Evolutionary conservation across 305 asterid species (phyloP).

Genomic region (Rubia balearica): DNA sequence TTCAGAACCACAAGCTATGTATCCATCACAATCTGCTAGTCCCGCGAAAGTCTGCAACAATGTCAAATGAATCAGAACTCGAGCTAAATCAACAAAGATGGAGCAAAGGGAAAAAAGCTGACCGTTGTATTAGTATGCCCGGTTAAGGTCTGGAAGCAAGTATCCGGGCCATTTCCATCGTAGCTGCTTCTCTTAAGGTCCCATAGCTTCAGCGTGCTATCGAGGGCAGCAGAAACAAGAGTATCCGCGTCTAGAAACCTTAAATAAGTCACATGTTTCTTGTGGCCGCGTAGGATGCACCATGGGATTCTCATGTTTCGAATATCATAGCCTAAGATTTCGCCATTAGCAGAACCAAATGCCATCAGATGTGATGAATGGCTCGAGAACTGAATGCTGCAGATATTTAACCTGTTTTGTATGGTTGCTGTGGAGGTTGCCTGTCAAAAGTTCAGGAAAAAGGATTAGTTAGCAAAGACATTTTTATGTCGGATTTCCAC

Average conservation of each 20-base stretch:
- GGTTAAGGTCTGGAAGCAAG: slow-evolving; percentile 61
- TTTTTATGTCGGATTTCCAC: neutral
- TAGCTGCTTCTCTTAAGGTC: slow-evolving; percentile 68
- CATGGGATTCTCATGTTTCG: slow-evolving; percentile 68
- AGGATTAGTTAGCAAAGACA: slow-evolving; percentile 14
- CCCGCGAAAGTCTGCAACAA: slow-evolving; percentile 81
- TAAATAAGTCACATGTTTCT: slow-evolving; percentile 71
- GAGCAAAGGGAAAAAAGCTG: neutral
- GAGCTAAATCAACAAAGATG: neutral
- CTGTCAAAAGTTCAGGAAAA: slow-evolving; percentile 39
- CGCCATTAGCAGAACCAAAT: slow-evolving; percentile 78
- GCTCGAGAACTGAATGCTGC: slow-evolving; percentile 80
- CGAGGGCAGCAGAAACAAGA: slow-evolving; percentile 82
- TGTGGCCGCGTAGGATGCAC: slow-evolving; percentile 79
- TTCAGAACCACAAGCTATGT: slow-evolving; percentile 90
- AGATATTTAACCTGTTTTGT: slow-evolving; percentile 66
- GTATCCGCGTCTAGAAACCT: slow-evolving; percentile 71
- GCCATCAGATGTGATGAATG: slow-evolving; percentile 62
- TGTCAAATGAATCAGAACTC: slow-evolving; percentile 13
- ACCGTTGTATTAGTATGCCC: slow-evolving; percentile 93
- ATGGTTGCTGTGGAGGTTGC: slow-evolving; percentile 64
- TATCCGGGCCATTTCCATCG: slow-evolving; percentile 44
- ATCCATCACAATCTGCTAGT: slow-evolving; percentile 76
- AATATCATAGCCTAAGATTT: slow-evolving; percentile 74
- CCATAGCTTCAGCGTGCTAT: slow-evolving; percentile 85